Evolutionary conservation across 2,329 filamentous ascomycete species (phyloP).

Genomic region (Parastagonospora avenae): DNA sequence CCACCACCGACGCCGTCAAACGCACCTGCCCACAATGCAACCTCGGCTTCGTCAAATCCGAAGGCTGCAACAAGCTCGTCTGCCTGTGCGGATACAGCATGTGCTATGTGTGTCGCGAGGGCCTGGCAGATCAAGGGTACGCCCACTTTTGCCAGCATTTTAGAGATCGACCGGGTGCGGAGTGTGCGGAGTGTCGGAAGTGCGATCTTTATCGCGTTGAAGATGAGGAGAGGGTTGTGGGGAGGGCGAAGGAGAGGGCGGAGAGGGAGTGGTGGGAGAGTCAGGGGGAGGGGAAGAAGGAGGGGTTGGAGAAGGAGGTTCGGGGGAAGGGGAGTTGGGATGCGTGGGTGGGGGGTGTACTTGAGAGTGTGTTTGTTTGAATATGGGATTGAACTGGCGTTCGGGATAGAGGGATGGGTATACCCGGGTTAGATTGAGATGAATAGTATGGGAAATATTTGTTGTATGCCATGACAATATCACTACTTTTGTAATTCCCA

Average conservation of each 20-base stretch:
- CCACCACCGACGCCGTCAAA: constrained; percentile 92
- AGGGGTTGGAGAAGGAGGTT: constrained; percentile 28
- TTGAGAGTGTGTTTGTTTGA: constrained; percentile 26
- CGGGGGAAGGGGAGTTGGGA: constrained; percentile 25
- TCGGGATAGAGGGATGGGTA: background rate
- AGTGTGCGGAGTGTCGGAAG: constrained; percentile 75
- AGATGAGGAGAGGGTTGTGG: constrained; percentile 52
- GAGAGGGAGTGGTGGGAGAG: constrained; percentile 54
- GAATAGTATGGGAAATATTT: background rate
- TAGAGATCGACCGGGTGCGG: constrained; percentile 74
- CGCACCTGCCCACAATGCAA: constrained; percentile 91
- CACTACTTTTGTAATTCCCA: too few relatives aligned
- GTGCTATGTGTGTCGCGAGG: constrained; percentile 88
- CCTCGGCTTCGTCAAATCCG: constrained; percentile 88
- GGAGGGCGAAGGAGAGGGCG: constrained; percentile 49
- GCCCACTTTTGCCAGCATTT: constrained; percentile 97
- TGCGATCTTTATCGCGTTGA: constrained; percentile 58
- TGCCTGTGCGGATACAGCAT: constrained; percentile 96
- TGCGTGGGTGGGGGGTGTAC: constrained; percentile 20
- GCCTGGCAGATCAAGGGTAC: constrained; percentile 74
- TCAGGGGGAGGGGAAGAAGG: constrained; percentile 36
- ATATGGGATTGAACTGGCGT: background rate
- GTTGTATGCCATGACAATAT: background rate
- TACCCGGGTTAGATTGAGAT: background rate
- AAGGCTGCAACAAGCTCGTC: constrained; percentile 95